These are phyloP conservation scores for Starmera caribaea DNA, from an alignment of 805 yeast genomes.

Conservation along the genomic window DNA sequence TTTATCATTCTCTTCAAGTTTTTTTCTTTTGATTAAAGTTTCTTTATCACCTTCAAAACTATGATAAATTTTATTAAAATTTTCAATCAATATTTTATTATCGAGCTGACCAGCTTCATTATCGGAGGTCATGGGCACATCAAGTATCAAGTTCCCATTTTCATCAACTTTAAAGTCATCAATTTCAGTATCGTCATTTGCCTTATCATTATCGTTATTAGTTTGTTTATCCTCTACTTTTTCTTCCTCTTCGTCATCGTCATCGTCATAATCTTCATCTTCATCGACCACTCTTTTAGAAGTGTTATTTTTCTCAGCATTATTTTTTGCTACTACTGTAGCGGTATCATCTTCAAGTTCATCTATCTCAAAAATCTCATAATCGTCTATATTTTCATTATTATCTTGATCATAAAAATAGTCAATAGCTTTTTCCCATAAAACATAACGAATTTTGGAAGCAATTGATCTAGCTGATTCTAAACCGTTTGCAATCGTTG, in stretches of 20 bases:
- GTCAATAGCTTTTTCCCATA: constrained; percentile 67
- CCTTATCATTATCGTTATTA: constrained; percentile 6
- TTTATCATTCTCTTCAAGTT: constrained; percentile 72
- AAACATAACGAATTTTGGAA: constrained; percentile 52
- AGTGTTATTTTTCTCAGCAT: background rate
- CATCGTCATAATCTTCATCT: constrained; percentile 20
- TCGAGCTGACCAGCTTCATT: constrained; percentile 24
- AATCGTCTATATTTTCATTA: constrained; percentile 5
- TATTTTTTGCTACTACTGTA: background rate
- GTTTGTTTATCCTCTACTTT: constrained; percentile 3
- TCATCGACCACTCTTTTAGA: constrained; percentile 30
- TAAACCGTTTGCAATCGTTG: constrained; percentile 30
- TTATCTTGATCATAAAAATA: constrained; percentile 21
- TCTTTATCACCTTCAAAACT: constrained; percentile 69
- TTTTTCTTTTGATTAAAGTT: constrained; percentile 63
- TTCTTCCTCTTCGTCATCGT: constrained; percentile 15
- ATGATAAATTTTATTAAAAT: constrained; percentile 66
- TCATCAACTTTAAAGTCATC: constrained; percentile 9
- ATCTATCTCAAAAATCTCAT: constrained; percentile 8
- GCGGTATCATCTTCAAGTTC: constrained; percentile 2
- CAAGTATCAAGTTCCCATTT: constrained; percentile 18
- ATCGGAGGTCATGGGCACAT: constrained; percentile 23
- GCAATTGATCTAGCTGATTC: constrained; percentile 47
- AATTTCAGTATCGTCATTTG: constrained; percentile 7
- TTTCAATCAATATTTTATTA: constrained; percentile 34